Conservation (phyloP, 2,329 filamentous ascomycete species). For the Beauveria sp. region DNA sequence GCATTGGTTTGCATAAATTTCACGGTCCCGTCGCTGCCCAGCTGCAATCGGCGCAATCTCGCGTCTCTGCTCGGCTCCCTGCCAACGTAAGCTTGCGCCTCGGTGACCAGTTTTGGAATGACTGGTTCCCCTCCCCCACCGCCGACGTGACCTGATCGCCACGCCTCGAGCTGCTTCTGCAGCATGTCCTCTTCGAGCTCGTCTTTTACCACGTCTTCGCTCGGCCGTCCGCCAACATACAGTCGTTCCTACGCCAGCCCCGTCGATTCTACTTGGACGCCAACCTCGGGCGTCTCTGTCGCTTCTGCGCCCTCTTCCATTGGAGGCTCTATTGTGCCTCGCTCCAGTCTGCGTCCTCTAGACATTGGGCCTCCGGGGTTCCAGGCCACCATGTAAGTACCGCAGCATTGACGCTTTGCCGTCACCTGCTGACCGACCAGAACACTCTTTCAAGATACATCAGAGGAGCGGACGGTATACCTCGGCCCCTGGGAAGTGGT, state of each 20-base stretch:
- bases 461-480: constrained; percentile 42
- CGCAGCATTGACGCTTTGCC: not conserved
- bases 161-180: constrained; percentile 12
- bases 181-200: constrained; percentile 41
- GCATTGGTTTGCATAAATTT: not conserved
- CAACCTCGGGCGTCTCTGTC: constrained; percentile 35
- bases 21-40: not conserved
- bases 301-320: constrained; percentile 38
- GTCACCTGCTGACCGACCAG: constrained; percentile 21
- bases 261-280: constrained; percentile 38
- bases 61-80: constrained; percentile 2
- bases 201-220: constrained; percentile 40
- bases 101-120: constrained; percentile 11
- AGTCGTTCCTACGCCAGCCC: constrained; percentile 35
- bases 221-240: constrained; percentile 34
- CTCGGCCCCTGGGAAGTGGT: constrained; percentile 47
- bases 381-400: constrained; percentile 43
- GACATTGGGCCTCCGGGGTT: constrained; percentile 47
- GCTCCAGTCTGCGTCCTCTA: constrained; percentile 35
- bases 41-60: not conserved
- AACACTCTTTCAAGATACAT: constrained; percentile 42
- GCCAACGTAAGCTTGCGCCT: constrained; percentile 7
- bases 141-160: constrained; percentile 11
- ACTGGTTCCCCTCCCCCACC: constrained; percentile 11
- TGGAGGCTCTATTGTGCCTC: constrained; percentile 23